Evolutionary conservation across 2,329 filamentous ascomycete species (phyloP), one percentile per base, ranked within the genome.

Genomic region (Scytalidium sp.): DNA sequence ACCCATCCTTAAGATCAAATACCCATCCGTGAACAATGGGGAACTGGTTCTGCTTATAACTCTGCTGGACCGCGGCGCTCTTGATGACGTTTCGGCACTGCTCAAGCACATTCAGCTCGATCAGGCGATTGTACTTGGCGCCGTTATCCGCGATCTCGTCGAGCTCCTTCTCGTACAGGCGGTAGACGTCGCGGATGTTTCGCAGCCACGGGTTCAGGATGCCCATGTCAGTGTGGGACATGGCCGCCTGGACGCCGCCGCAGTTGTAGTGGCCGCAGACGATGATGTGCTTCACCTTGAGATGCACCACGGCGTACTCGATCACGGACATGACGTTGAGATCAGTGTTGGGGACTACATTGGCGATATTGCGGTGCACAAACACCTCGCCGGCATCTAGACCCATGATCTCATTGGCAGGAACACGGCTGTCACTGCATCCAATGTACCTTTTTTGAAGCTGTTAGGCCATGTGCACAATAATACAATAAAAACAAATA

Each of bases 331-430:
- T 84, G 45, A 85, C 83, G 69, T 85, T 91, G 63, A 95, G 79
- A 66, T 97, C 92, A 56, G 83, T 85, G 65, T 85, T 83, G 71
- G 84, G 83, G 50, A 96, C 79, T 57, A 95, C 79, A 75, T 96
- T 96, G 72, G 90, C 91, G 69, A 96, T 96, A 75, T 97, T 96
- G 70, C 92, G 88, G 77, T 96, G 90, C 59, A 95, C 87, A 69
- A 96, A 97, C 62, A 93, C 87, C 70, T 96, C 90, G 59, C 91
- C 91, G n/a, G 91, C 89, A 64, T 87, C 78, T 50, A 93, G 80
- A 57, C 88, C 86, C 43, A 90, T 84, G 67, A 97, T 84, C 64
- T 88, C 88, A 64, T 92, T 93, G 61, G 93, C 91, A n/a, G 92
- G 92, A 65, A 93, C 89, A 58, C 92, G 88, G 39, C 85, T 90